phyloP scores from a whole-genome alignment of 1,284 basidiomycete species.

The Austroboletus niveus region DNA sequence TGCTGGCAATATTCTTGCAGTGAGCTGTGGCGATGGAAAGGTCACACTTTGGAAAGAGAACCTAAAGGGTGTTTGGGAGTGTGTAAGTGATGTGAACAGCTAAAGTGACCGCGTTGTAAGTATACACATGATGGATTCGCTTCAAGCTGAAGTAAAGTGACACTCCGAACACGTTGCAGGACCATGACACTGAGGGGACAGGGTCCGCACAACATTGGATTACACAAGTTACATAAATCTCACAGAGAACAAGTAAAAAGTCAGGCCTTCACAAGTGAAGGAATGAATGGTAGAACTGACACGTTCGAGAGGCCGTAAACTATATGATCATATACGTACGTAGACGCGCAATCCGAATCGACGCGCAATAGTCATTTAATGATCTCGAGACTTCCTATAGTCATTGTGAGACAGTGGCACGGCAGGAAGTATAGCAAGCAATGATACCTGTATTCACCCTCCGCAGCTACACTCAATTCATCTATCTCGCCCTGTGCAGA shows the following conservation, averaged over 20 bases:
- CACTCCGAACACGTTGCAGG: too few species aligned
- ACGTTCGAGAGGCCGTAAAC: slow-evolving; percentile 9
- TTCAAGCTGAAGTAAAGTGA: too few species aligned
- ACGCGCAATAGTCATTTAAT: slow-evolving; percentile 44
- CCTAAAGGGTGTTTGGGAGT: slow-evolving; percentile 92
- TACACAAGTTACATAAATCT: slow-evolving; percentile 11
- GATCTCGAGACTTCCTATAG: slow-evolving; percentile 76
- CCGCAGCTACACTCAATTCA: slow-evolving; percentile 84
- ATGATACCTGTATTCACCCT: slow-evolving; percentile 85
- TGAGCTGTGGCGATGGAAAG: slow-evolving; percentile 97
- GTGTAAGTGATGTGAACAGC: slow-evolving; percentile 72
- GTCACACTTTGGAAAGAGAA: slow-evolving; percentile 99
- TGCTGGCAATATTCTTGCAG: slow-evolving; percentile 94
- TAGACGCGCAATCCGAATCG: slow-evolving; percentile 1
- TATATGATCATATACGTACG: slow-evolving; percentile 12
- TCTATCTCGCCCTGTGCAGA: slow-evolving; percentile 87
- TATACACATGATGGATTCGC: too few species aligned
- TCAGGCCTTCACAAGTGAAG: background rate
- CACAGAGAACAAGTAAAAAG: background rate
- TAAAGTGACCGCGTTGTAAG: too few species aligned
- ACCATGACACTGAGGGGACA: background rate
- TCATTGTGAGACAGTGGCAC: slow-evolving; percentile 7
- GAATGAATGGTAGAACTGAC: slow-evolving; percentile 2
- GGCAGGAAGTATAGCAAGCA: background rate
- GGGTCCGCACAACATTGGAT: slow-evolving; percentile 4